These are phyloP conservation scores for Ailanthus altissimus DNA, from an alignment of 345 rosid species.

Conservation along the genomic window DNA sequence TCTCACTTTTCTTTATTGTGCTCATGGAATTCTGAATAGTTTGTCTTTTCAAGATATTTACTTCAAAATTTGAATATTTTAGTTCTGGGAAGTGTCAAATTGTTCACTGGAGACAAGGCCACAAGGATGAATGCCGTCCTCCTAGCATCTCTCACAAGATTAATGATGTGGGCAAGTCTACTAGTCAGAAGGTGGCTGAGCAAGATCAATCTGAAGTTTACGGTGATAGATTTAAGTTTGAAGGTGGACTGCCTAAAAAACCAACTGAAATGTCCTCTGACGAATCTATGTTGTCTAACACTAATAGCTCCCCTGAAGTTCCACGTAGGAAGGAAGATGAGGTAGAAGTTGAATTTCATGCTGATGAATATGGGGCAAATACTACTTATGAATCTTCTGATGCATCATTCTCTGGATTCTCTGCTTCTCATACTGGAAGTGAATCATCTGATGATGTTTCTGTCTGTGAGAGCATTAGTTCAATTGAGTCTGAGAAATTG, in stretches of 20 bases:
- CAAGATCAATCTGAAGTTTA: conserved; percentile 24
- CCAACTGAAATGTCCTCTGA: conserved; percentile 33
- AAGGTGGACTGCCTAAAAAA: conserved; percentile 29
- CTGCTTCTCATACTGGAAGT: conserved; percentile 46
- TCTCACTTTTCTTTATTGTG: neutral
- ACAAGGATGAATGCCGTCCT: conserved; percentile 78
- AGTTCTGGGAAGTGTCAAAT: conserved; percentile 94
- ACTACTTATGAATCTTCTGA: conserved; percentile 55
- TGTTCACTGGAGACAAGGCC: conserved; percentile 97
- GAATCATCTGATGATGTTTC: conserved; percentile 80
- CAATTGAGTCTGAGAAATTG: conserved; percentile 58
- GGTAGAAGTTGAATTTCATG: conserved; percentile 41
- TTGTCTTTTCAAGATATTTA: conserved; percentile 17
- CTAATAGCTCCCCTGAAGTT: conserved; percentile 38
- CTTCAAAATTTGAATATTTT: conserved; percentile 28
- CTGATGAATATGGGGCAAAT: conserved; percentile 46
- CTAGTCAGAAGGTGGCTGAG: conserved; percentile 35
- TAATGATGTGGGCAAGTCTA: conserved; percentile 41
- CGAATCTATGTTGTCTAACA: conserved; percentile 33
- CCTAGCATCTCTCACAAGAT: conserved; percentile 30
- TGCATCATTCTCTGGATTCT: conserved; percentile 76
- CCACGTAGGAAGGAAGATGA: conserved; percentile 35
- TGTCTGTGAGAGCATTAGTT: conserved; percentile 57
- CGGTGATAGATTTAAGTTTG: conserved; percentile 32
- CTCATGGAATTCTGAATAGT: neutral